A percentile compares a stretch with the other conserved stretches of the same genome.
Conservation (phyloP, 495 filamentous ascomycete species). For the Astrothelium subdiscretum region DNA sequence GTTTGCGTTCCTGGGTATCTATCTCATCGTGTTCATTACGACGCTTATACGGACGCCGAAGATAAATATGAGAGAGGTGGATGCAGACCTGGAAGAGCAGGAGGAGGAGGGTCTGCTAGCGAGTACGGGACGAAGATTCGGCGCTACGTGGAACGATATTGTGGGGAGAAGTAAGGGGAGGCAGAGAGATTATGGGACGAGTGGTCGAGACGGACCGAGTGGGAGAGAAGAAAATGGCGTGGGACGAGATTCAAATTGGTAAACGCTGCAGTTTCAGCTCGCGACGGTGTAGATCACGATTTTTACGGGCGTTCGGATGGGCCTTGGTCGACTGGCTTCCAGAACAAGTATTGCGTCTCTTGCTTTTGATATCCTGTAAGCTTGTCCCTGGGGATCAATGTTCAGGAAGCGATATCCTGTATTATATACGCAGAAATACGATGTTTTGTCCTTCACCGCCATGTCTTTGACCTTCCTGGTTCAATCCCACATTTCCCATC, state of each 20-base stretch:
- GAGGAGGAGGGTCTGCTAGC: slow-evolving; percentile 89
- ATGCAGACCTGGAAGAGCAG: slow-evolving; percentile 84
- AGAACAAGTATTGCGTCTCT: neutral
- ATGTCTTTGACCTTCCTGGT: neutral
- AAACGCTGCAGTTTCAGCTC: neutral
- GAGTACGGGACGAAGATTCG: slow-evolving; percentile 64
- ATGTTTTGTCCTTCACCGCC: no score
- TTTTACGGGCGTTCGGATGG: neutral
- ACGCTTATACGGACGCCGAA: slow-evolving; percentile 70
- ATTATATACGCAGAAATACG: neutral
- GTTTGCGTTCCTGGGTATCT: slow-evolving; percentile 80
- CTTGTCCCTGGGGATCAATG: neutral
- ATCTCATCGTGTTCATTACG: slow-evolving; percentile 62
- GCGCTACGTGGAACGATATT: slow-evolving; percentile 82
- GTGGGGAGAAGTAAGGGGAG: slow-evolving; percentile 39
- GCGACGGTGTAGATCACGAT: neutral
- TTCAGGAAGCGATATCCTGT: neutral
- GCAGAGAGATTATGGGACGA: slow-evolving; percentile 16
- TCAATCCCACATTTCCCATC: no score
- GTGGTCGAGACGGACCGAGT: neutral
- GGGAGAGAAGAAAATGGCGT: slow-evolving; percentile 5
- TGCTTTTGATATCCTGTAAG: neutral
- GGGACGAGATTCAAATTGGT: neutral
- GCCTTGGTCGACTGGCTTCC: neutral
- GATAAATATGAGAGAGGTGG: slow-evolving; percentile 58